Percentiles rank a stretch among this genome's conserved stretches.
phyloP scores from a whole-genome alignment of 2,329 filamentous ascomycete genomes.

The Colletotrichum limetticola region DNA sequence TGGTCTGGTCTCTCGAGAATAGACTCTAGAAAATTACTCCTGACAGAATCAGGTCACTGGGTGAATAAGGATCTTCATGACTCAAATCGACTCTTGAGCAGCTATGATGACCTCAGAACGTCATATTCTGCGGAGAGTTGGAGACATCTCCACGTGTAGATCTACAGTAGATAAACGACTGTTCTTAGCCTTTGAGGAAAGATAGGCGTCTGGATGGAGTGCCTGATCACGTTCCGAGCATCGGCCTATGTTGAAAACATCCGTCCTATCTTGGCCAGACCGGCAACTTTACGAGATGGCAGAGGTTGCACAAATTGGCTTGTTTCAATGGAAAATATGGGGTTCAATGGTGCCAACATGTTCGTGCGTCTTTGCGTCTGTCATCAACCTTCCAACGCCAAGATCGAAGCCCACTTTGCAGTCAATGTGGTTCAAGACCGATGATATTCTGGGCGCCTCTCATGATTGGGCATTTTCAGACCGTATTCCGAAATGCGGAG shows the following conservation, averaged over 20 bases:
- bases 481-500: too few relatives aligned
- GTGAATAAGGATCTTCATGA: background rate
- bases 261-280: background rate
- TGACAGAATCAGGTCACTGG: background rate
- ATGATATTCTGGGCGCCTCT: too few relatives aligned
- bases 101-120: background rate
- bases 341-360: background rate
- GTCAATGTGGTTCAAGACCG: background rate
- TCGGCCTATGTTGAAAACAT: background rate
- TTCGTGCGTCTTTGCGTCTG: background rate
- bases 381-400: background rate
- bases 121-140: background rate
- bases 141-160: background rate
- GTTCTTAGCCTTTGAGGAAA: background rate
- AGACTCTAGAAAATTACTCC: background rate
- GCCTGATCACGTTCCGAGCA: background rate
- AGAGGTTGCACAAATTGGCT: background rate
- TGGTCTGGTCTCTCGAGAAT: background rate
- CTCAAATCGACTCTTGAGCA: background rate
- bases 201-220: background rate
- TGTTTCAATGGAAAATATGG: background rate
- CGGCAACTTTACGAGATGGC: background rate
- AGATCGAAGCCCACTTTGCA: background rate
- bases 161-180: background rate
- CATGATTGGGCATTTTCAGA: too few relatives aligned